Evolutionary conservation across 2,329 filamentous ascomycete species (phyloP), one percentile per base, ranked within the genome.

Genomic region (Diaporthe sp.): DNA sequence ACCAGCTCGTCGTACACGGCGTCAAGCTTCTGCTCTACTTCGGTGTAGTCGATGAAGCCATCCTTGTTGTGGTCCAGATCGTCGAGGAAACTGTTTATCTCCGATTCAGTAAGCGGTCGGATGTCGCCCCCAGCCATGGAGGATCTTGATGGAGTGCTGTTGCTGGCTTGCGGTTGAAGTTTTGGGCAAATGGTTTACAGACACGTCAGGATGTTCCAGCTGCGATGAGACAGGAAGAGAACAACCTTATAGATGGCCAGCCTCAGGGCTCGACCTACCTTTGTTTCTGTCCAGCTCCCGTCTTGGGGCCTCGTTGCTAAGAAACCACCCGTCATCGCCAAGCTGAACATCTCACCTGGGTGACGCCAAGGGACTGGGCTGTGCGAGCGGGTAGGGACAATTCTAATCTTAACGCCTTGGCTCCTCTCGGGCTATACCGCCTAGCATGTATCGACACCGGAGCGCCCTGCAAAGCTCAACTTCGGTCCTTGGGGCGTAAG

Each of bases 1-100:
- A 85, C 84, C 67, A 91, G 82, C 77, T 89, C 85, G 52, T 87
- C 82, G 79, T 89, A 86, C 1, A 89, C 86, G 52, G 87, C 80
- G 54, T 90, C 87, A 2, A 91, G 84, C 75, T 89, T 89, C 6
- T 81, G 82, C 77, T 89, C 88, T 40, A 90, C 78, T 76, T 90
- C 88, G 71, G 80, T 79, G 77, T 89, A 89, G 73, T 87, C 85
- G 73, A 91, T 87, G 77, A 81, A 82, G 17, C 88, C 88, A 78
- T 90, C 86, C 28, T 83, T 83, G 75, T 90, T 84, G 76, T 84
- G 83, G 77, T 90, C 88, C 4, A 91, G 81, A 40, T 88, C 86
- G 74, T 89, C 83, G 54, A 91, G 82, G 71, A 91, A 91, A 5
- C 83, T 79, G 9, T 85, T 80, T 61, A 90, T 88, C 77, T 91